phyloP scores from a whole-genome alignment of 768 basidiomycete species.

The Termitomyces sp. region DNA sequence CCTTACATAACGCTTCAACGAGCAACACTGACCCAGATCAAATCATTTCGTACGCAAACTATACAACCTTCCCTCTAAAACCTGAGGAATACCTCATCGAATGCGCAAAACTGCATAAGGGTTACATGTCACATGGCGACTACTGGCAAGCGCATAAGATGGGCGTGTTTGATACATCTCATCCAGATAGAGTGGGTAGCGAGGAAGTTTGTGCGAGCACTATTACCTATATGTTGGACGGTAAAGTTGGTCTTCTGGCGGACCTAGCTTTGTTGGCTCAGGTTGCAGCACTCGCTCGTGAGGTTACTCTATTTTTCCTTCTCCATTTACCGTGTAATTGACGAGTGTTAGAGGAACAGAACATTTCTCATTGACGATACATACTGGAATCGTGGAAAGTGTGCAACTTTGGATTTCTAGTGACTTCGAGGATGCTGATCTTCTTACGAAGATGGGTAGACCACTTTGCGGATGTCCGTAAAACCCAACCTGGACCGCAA shows the following conservation, averaged over 20 bases:
- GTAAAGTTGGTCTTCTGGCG: constrained; percentile 56
- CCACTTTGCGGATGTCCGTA: constrained; percentile 52
- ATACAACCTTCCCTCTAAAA: constrained; percentile 53
- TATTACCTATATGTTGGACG: constrained; percentile 70
- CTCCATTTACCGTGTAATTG: not conserved
- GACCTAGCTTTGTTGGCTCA: constrained; percentile 68
- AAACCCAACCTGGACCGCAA: constrained; percentile 56
- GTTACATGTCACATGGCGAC: constrained; percentile 40
- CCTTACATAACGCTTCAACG: constrained; percentile 10
- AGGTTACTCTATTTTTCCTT: constrained; percentile 34
- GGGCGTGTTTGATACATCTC: constrained; percentile 30
- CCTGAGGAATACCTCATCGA: constrained; percentile 51
- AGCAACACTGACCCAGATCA: constrained; percentile 4
- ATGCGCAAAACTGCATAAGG: constrained; percentile 45
- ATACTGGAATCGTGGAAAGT: constrained; percentile 73
- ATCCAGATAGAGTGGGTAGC: constrained; percentile 20
- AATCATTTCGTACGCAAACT: constrained; percentile 48
- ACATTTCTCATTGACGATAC: constrained; percentile 69
- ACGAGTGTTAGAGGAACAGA: constrained; percentile 41
- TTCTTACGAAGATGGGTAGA: constrained; percentile 48
- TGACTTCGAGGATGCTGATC: not conserved
- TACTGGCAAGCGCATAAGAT: constrained; percentile 45
- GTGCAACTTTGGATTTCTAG: constrained; percentile 15
- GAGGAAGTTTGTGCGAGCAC: constrained; percentile 46
- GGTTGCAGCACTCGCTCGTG: constrained; percentile 58